Evolutionary conservation across 352 stramenopile species (phyloP).

Genomic region (Phytophthora boehmeriae): DNA sequence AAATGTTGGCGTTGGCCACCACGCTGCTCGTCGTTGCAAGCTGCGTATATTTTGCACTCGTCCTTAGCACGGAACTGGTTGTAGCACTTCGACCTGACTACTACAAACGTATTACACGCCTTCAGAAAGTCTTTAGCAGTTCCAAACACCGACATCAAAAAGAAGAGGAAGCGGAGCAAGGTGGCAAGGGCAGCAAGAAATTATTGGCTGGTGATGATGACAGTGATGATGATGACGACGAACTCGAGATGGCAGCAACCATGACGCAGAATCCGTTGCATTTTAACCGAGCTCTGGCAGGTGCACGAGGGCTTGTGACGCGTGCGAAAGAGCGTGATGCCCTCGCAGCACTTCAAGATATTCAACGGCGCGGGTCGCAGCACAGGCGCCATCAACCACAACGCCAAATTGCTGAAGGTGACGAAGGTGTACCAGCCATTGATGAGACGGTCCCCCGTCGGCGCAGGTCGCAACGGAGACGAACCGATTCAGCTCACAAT

Average conservation of each 20-base stretch:
- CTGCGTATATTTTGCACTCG: constrained; percentile 63
- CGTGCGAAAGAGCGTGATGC: constrained; percentile 54
- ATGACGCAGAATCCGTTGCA: constrained; percentile 72
- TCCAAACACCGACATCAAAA: constrained; percentile 15
- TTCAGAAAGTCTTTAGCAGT: constrained; percentile 68
- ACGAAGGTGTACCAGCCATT: constrained; percentile 1
- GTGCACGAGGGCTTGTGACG: constrained; percentile 32
- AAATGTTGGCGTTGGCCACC: constrained; percentile 55
- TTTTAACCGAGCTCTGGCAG: constrained; percentile 51
- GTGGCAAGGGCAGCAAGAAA: constrained; percentile 5
- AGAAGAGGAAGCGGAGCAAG: constrained; percentile 17
- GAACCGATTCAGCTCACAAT: constrained; percentile 1
- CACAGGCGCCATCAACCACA: constrained; percentile 21
- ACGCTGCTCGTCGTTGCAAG: constrained; percentile 62
- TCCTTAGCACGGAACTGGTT: constrained; percentile 67
- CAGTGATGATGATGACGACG: constrained; percentile 50
- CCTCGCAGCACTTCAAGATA: constrained; percentile 55
- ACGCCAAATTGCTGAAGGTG: constrained; percentile 29
- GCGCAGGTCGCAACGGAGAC: constrained; percentile 21
- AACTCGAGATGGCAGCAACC: constrained; percentile 68
- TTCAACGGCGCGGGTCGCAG: constrained; percentile 51
- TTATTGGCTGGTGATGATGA: constrained; percentile 11
- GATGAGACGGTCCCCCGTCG: constrained; percentile 17
- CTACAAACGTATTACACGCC: constrained; percentile 59
- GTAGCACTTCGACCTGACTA: constrained; percentile 70